These are phyloP conservation scores for Lunularia cruciata DNA, from an alignment of 225 moss, liverwort and hornwort genomes.

Conservation along the genomic window DNA sequence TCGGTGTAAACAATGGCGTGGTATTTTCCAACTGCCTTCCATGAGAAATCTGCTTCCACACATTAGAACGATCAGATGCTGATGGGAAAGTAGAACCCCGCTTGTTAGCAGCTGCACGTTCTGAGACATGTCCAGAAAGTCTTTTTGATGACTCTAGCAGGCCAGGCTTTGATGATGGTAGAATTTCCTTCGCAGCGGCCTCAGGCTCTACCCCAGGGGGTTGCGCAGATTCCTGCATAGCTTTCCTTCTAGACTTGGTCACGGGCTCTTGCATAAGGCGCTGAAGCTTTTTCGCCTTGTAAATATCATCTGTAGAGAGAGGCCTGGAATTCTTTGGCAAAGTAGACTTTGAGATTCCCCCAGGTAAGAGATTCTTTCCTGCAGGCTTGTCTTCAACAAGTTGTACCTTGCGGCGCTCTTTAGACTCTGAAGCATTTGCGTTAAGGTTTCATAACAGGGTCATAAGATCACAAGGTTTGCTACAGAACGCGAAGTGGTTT, in stretches of 20 bases:
- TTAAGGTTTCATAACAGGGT: too few species aligned
- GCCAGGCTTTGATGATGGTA: slow-evolving; percentile 3
- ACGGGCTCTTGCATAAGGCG: slow-evolving; percentile 74
- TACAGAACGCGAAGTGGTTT: too few species aligned
- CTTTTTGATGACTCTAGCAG: slow-evolving; percentile 5
- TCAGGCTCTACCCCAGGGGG: background rate
- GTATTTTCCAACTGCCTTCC: background rate
- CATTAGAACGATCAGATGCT: slow-evolving; percentile 7
- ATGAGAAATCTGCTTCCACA: background rate
- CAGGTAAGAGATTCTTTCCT: slow-evolving; percentile 51
- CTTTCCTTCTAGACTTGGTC: slow-evolving; percentile 29
- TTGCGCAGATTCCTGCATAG: slow-evolving; percentile 7
- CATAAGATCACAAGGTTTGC: too few species aligned
- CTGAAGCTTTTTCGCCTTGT: slow-evolving; percentile 86
- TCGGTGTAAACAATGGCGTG: slow-evolving; percentile 8
- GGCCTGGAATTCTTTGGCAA: slow-evolving; percentile 70
- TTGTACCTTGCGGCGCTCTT: slow-evolving; percentile 69
- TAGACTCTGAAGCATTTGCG: slow-evolving; percentile 52
- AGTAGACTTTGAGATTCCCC: slow-evolving; percentile 38
- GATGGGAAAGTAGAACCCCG: background rate
- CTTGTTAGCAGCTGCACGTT: slow-evolving; percentile 1
- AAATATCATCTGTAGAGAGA: slow-evolving; percentile 93
- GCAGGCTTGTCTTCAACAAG: slow-evolving; percentile 65
- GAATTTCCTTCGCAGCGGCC: background rate
- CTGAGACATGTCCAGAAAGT: background rate